Evolutionary conservation across 768 basidiomycete species (phyloP), one percentile per base, ranked within the genome.

Genomic region (Lactifluus pinguis): DNA sequence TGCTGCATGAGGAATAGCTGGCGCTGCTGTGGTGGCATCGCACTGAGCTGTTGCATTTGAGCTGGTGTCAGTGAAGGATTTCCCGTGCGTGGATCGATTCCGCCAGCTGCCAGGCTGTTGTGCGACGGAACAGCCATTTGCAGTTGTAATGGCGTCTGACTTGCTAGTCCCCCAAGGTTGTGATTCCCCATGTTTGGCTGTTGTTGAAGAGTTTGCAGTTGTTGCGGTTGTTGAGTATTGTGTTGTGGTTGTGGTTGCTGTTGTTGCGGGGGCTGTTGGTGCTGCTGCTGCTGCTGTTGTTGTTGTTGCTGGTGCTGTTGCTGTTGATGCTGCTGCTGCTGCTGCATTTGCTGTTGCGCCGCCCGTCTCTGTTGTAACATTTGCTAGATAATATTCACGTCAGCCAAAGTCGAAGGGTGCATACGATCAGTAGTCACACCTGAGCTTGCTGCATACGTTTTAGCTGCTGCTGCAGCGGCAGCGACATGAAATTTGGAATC

Each of bases 1-100:
- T 75, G 75, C 49, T 74, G 72, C 72, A 77, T 73, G 49, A 77
- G 64, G 64, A 74, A 69, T 25, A 83, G 57, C 58, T 83, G 76
- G 36, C 80, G 75, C 64, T 82, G 83, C 34, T 80, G 76, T 15
- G 59, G 21, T 14, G 53, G 44, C 51, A 67, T 67, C 10, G 65
- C 62, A 47, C 64, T 70, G 49, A 74, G 56, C 29, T 64, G 45
- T 19, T 61, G 61, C 11, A 67, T 57, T 53, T 71, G 70, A 54
- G 69, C 67, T 29, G 65, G 67, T 9, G 72, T 64, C 32, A 65
- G 69, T 1, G 71, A 68, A 25, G 75, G 65, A 25, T 55, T 62
- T 1, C 57, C 57, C 6, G 53, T 57, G 17, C 65, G 59, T 17
- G 61, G 55, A 48, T 64, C 66, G 19, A 68, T 60, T n/a, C 68